A percentile compares a stretch with the other conserved stretches of the same genome.
These are phyloP conservation scores for Fraxinus quadrangulata DNA, from an alignment of 257 asterid genomes.

Conservation along the genomic window DNA sequence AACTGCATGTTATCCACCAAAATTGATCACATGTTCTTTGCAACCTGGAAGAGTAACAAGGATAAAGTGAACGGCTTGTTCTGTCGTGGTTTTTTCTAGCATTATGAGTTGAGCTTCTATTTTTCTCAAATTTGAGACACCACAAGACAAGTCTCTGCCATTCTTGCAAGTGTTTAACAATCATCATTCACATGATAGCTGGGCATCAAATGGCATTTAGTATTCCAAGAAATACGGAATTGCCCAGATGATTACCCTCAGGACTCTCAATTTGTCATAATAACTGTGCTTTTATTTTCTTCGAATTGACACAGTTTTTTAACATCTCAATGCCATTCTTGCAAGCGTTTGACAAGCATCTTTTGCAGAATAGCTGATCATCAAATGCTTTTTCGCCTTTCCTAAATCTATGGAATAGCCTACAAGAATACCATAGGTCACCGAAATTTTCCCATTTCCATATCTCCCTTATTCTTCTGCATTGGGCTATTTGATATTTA, in stretches of 20 bases:
- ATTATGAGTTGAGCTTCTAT: background rate
- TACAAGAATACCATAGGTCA: background rate
- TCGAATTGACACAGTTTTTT: background rate
- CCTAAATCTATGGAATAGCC: background rate
- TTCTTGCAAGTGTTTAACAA: background rate
- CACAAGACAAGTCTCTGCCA: background rate
- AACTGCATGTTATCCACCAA: background rate
- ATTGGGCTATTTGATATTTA: background rate
- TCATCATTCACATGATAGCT: background rate
- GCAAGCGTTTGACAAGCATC: background rate
- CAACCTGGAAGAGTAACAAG: background rate
- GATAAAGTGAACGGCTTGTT: background rate
- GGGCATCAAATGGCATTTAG: background rate
- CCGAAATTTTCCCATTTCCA: background rate
- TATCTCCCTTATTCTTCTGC: background rate
- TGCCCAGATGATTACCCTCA: too few relatives aligned
- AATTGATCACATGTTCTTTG: background rate
- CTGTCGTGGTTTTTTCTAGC: background rate
- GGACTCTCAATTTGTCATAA: background rate
- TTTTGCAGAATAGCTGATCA: background rate
- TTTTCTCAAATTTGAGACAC: background rate
- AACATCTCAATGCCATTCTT: background rate
- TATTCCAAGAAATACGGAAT: background rate
- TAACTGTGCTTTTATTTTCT: background rate
- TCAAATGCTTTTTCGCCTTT: background rate